Evolutionary conservation across 2,329 filamentous ascomycete species (phyloP), one percentile per base, ranked within the genome.

Genomic region (Aschersonia sp.): DNA sequence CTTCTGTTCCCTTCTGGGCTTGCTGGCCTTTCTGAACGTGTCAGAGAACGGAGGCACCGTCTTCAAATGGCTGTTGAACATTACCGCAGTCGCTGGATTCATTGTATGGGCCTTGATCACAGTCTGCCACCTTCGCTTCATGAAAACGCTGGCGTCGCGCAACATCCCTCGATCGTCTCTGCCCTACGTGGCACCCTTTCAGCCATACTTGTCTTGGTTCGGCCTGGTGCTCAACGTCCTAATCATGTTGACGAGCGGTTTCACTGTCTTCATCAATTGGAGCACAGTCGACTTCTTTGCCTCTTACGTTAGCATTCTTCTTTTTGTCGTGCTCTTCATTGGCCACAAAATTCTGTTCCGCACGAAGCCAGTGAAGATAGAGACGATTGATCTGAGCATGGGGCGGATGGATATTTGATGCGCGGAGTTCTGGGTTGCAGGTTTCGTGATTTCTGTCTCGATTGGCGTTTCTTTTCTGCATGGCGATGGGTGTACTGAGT

Each of bases 51-150:
- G 78, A 43, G 70, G 68, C 4, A 64, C 70, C 5, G 83, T 84
- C 22, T 87, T 87, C 64, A 71, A 75, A 68, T 87, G 83, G 83
- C 69, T 87, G 43, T 70, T 86, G 55, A 84, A 84, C 65, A 79
- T 87, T 53, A 79, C 74, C 11, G 76, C 79, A 46, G 78, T 83
- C 6, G 79, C 79, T 4, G 81, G 80, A 5, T 79, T 86, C 60
- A 83, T 85, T 54, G 77, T 73, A 39, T 87, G 83, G 83, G 71
- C 75, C 6, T 77, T 77, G 58, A 84, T 84, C 61, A 74, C 69
- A 58, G 55, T 71, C 45, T 82, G 77, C 58, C 79, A 84, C 60
- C 65, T 85, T 48, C 72, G 72, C 8, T 84, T 85, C 63, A 77
- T 79, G 70, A 68, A 71, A n/a, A 76, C 72, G 7, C 67, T 84